Base-by-base conservation (phyloP, 257 asterid species). In the Przewalskia tangutica region DNA sequence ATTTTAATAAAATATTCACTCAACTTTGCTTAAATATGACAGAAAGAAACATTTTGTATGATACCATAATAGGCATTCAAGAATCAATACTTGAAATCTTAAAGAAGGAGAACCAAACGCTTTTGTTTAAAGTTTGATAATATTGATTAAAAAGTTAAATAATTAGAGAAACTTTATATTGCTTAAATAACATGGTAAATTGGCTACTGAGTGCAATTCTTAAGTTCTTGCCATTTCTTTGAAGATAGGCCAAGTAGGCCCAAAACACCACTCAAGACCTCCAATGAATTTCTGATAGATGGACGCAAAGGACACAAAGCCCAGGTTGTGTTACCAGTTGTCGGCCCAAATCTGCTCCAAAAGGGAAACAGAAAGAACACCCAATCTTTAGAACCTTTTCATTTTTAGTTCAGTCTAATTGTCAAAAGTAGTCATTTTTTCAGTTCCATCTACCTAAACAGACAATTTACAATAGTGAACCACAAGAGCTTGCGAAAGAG, bases 401-500 rank as follows among this genome's bases (percentile, higher is more conserved):
- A 62, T 10, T 62, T 62, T 62, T 62, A 0, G 68, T 23, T 0
- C 18, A 12, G 9, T 2, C 70, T 6, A 67, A 18, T 67, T 67
- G 23, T 34, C 7, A 18, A 20, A 73, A 65, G n/a, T 67, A 12
- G 77, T 77, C 59, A n/a, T n/a, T 60, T 50, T 0, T 40, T 54
- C n/a, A 44, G 18, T 14, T 20, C 59, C 11, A 62, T 32, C 54
- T 27, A 13, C 38, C 5, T 13, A 42, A 48, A 23, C 62, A 16
- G 12, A 23, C 7, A 8, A 36, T 51, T 40, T 40, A 58, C 58
- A 38, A 42, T 59, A 2, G 18, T 71, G 16, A 46, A 60, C 71
- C 75, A 75, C 32, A 11, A 50, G 70, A 71, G 79, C 42, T 80
- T 46, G 80, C 84, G 82, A 85, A 23, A 59, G 81, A 82, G 14